Conservation (phyloP, 441 rosid species). For the Breynia disticha region DNA sequence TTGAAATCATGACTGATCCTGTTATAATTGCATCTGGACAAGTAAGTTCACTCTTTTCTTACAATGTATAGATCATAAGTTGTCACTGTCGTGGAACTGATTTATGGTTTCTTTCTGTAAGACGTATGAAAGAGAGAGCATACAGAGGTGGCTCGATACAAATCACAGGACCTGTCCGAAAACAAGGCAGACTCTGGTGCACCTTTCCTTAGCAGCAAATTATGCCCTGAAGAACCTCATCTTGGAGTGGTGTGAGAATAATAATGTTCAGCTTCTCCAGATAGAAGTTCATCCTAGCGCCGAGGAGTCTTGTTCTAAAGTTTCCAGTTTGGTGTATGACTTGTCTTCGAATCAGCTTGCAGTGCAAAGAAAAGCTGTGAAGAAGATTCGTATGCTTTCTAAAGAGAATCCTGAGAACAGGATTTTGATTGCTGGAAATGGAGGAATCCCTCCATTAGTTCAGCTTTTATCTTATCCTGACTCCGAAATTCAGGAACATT, state of each 20-base stretch:
- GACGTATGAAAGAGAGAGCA: constrained; percentile 76
- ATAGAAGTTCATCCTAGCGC: constrained; percentile 16
- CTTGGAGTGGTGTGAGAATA: constrained; percentile 68
- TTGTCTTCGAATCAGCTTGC: constrained; percentile 41
- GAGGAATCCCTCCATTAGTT: constrained; percentile 42
- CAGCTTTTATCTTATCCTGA: constrained; percentile 53
- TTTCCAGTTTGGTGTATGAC: constrained; percentile 34
- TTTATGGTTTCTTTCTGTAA: constrained; percentile 9
- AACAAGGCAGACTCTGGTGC: constrained; percentile 49
- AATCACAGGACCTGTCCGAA: constrained; percentile 72
- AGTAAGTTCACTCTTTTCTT: constrained; percentile 26
- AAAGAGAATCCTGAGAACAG: constrained; percentile 56
- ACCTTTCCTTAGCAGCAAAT: constrained; percentile 61
- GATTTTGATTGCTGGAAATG: constrained; percentile 35
- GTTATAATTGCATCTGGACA: constrained; percentile 75
- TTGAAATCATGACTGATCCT: constrained; percentile 74
- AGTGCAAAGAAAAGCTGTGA: constrained; percentile 40
- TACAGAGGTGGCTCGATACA: constrained; percentile 70
- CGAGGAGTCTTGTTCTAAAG: constrained; percentile 17
- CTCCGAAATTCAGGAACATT: constrained; percentile 47
- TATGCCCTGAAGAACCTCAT: constrained; percentile 62
- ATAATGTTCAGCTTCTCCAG: constrained; percentile 42
- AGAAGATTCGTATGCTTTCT: constrained; percentile 49
- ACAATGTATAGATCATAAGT: background rate
- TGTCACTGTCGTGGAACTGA: background rate